Percentiles rank a stretch among this genome's conserved stretches.
Evolutionary conservation across 495 filamentous ascomycete genomes (phyloP).

Genomic region (Penicillium waksmanii): DNA sequence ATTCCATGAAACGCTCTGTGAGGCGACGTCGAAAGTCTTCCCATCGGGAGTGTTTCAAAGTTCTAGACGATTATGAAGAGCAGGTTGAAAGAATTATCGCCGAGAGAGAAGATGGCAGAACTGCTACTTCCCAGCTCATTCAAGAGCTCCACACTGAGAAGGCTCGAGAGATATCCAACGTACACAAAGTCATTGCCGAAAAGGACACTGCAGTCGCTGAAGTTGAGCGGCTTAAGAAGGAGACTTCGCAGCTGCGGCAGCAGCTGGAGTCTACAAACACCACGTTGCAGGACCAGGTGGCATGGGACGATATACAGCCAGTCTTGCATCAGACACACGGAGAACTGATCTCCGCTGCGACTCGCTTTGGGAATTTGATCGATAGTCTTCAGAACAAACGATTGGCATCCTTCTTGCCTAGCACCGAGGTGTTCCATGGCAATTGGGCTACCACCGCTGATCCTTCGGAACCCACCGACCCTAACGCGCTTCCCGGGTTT

Average conservation of each 20-base stretch:
- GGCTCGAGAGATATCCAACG: not conserved
- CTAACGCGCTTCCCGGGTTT: constrained; percentile 9
- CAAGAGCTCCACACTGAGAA: not conserved
- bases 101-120: not conserved
- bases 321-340: no score
- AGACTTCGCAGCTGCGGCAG: constrained; percentile 15
- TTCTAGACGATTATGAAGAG: not conserved
- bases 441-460: constrained; percentile 10
- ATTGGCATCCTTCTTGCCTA: no score
- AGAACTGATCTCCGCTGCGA: no score
- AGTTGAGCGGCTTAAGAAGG: constrained; percentile 7
- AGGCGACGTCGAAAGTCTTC: not conserved
- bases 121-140: not conserved
- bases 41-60: not conserved
- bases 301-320: no score
- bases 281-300: no score
- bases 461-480: constrained; percentile 6
- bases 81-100: not conserved
- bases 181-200: not conserved
- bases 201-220: constrained; percentile 10
- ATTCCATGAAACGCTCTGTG: not conserved
- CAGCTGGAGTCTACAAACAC: constrained; percentile 19
- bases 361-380: no score
- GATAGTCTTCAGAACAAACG: no score
- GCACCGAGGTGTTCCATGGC: no score